phyloP scores from a whole-genome alignment of 805 yeast genomes.

The Wickerhamomyces bovis region DNA sequence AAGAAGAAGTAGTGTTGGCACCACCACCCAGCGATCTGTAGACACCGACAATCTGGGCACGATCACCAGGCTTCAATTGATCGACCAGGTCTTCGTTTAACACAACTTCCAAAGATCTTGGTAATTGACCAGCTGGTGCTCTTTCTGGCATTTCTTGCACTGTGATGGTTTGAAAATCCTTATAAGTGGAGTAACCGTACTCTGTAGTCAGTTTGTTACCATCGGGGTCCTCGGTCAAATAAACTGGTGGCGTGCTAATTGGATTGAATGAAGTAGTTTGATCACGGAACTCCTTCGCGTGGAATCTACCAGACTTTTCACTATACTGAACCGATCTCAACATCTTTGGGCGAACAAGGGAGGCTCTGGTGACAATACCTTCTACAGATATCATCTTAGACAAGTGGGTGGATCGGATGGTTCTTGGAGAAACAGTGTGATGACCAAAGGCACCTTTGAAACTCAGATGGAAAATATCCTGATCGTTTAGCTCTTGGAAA shows the following conservation, averaged over 20 bases:
- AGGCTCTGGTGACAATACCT: slow-evolving; percentile 92
- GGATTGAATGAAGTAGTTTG: slow-evolving; percentile 89
- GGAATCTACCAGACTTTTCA: slow-evolving; percentile 75
- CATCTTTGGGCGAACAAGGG: slow-evolving; percentile 88
- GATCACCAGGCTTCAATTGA: slow-evolving; percentile 88
- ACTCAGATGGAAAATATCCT: slow-evolving; percentile 65
- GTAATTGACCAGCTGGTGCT: slow-evolving; percentile 97
- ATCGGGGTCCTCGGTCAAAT: slow-evolving; percentile 89
- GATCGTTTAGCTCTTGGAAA: slow-evolving; percentile 46
- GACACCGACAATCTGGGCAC: slow-evolving; percentile 91
- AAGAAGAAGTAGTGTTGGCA: slow-evolving; percentile 51
- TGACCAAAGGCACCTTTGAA: slow-evolving; percentile 91
- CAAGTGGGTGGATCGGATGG: slow-evolving; percentile 68
- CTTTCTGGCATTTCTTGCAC: slow-evolving; percentile 97
- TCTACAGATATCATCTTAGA: slow-evolving; percentile 84
- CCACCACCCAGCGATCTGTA: slow-evolving; percentile 85
- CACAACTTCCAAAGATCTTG: slow-evolving; percentile 87
- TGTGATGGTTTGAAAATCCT: slow-evolving; percentile 90
- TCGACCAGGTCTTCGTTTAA: slow-evolving; percentile 94
- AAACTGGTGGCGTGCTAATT: slow-evolving; percentile 73
- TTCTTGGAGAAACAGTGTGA: slow-evolving; percentile 81
- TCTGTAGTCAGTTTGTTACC: slow-evolving; percentile 87
- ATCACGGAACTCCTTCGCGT: slow-evolving; percentile 88
- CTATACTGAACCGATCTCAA: slow-evolving; percentile 90
- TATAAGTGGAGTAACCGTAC: slow-evolving; percentile 85